These are phyloP conservation scores for Lentinula guzmanii DNA, from an alignment of 768 basidiomycete genomes.

Conservation along the genomic window DNA sequence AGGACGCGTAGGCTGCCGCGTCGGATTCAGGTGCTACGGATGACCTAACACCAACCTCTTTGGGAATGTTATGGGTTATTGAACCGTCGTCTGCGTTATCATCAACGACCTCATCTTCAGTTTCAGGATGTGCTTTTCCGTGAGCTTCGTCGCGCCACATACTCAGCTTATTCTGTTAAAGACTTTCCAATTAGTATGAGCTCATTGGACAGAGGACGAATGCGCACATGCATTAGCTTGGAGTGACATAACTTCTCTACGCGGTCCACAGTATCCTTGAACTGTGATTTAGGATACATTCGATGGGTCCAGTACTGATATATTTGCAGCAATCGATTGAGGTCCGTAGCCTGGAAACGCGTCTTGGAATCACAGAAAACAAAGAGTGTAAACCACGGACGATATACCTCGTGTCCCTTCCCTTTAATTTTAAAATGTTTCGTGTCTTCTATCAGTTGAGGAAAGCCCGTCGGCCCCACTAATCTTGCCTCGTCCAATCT, in stretches of 20 bases:
- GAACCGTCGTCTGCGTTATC: constrained; percentile 17
- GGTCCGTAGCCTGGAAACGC: constrained; percentile 61
- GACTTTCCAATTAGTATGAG: background rate
- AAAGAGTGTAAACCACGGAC: background rate
- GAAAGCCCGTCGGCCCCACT: constrained; percentile 72
- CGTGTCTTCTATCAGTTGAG: constrained; percentile 66
- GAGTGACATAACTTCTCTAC: constrained; percentile 89
- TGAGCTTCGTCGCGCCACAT: constrained; percentile 72
- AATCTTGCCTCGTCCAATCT: constrained; percentile 75
- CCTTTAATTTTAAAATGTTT: constrained; percentile 79
- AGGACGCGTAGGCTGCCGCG: constrained; percentile 25
- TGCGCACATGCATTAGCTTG: constrained; percentile 75
- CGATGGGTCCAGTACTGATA: constrained; percentile 96
- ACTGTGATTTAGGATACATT: constrained; percentile 85
- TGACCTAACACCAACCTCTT: constrained; percentile 8
- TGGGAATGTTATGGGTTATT: constrained; percentile 15
- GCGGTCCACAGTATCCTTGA: constrained; percentile 77
- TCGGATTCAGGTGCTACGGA: constrained; percentile 18
- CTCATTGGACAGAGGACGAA: background rate
- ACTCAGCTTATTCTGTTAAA: constrained; percentile 55
- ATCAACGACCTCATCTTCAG: constrained; percentile 18
- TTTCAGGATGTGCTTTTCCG: constrained; percentile 19
- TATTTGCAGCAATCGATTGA: constrained; percentile 70
- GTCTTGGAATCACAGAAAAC: background rate
- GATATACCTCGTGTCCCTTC: constrained; percentile 84